A percentile compares a stretch with the other conserved stretches of the same genome.
Evolutionary conservation across 495 filamentous ascomycete genomes (phyloP).

Genomic region (Endocarpon pusillum): DNA sequence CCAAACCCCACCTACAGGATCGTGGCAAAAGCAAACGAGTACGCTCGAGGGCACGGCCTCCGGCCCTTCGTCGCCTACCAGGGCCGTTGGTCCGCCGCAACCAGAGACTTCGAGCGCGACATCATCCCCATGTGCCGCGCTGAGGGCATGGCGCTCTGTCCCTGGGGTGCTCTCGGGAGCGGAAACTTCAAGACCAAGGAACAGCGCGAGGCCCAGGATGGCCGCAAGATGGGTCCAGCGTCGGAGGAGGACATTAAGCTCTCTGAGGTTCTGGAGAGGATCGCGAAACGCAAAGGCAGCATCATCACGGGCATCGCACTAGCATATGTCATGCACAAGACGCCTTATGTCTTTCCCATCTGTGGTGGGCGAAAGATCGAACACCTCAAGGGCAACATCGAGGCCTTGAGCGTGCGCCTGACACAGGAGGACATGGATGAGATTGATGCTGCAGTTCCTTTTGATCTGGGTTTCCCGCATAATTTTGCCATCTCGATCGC

Average conservation of each 20-base stretch:
- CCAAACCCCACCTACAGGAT: too few species aligned
- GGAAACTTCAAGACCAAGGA: constrained; percentile 40
- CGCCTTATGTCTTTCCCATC: constrained; percentile 63
- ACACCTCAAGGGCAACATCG: constrained; percentile 51
- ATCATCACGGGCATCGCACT: constrained; percentile 32
- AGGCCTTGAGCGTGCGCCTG: constrained; percentile 39
- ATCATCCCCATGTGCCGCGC: constrained; percentile 47
- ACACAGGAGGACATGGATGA: constrained; percentile 42
- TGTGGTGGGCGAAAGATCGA: constrained; percentile 47
- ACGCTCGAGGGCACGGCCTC: constrained; percentile 46
- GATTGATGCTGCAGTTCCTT: constrained; percentile 43
- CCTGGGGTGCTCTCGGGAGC: constrained; percentile 46
- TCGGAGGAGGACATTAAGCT: constrained; percentile 32
- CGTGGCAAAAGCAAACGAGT: constrained; percentile 48
- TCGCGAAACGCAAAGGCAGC: constrained; percentile 36
- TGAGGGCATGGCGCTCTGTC: constrained; percentile 54
- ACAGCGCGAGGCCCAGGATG: constrained; percentile 14
- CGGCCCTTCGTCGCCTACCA: constrained; percentile 52
- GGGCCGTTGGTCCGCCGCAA: constrained; percentile 41
- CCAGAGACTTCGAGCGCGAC: constrained; percentile 52
- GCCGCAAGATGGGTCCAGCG: constrained; percentile 17
- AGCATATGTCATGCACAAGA: constrained; percentile 58
- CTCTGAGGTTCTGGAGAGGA: constrained; percentile 35
- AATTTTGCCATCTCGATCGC: constrained; percentile 25
- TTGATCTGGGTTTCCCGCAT: constrained; percentile 45